Base-by-base conservation (phyloP, 768 basidiomycete species). In the Tubosaeta sp. region DNA sequence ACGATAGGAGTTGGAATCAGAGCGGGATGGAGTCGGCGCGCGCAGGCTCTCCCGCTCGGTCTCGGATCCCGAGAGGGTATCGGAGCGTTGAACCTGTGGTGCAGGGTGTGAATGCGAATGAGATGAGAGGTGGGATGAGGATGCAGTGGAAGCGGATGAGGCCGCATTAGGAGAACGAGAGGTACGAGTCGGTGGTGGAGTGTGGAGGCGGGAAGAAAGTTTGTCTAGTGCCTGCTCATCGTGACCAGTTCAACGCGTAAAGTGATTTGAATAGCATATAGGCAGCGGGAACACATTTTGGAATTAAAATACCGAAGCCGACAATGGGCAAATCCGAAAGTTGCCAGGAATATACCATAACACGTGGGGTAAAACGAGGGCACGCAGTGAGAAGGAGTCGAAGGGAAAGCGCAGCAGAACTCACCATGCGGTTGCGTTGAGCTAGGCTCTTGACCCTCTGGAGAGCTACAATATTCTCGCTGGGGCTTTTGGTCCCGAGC, bases 361-460 rank as follows among this genome's bases (percentile, higher is more conserved):
- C 63, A 72, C 64, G 57, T 70, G 68, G 62, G 55, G 58, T 52
- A 62, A 47, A 55, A 62, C 50, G 59, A 61, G 58, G 57, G 61
- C 42, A 60, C 56, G 63, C 58, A 62, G 58, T 59, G 52, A 64
- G 55, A 52, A 49, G 41, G 50, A 48, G 46, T 52, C 12, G 53
- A 53, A 57, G 60, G 50, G 52, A 40, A 55, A 49, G 43, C 51
- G 58, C 55, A 55, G 46, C 42, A 55, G 19, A 66, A 27, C 84
- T 60, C 61, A 88, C 87, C 77, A 84, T 76, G 59, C 83, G 78
- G 70, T 87, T 90, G 49, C 86, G 76, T 59, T 87, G 79, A 14
- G 84, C 79, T 43, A 90, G 73, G 52, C 75, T 87, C 69, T 77
- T 82, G 27, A 86, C 86, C 40, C 86, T 76, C 64, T 86, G 80